Conservation (phyloP, 192 early-diverging fungal genomes). For the Mortierella alpina region DNA sequence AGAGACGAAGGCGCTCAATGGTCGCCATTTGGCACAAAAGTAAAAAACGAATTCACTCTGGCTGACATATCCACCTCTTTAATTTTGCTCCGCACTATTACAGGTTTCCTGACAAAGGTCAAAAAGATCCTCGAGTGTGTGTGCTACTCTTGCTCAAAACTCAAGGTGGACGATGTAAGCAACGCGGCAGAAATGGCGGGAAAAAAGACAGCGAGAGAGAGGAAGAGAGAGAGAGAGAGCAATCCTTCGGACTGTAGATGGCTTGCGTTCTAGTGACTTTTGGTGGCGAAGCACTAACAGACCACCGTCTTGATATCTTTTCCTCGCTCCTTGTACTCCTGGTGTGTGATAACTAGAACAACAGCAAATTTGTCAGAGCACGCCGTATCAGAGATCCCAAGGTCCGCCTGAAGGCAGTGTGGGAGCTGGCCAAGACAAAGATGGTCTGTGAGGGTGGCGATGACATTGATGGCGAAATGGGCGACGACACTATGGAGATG, state of each 20-base stretch:
- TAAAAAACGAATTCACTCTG: neutral
- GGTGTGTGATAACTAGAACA: conserved; percentile 56
- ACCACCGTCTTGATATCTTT: neutral
- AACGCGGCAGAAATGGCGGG: neutral
- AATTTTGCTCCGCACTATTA: neutral
- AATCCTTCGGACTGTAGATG: too few relatives aligned
- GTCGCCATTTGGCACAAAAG: neutral
- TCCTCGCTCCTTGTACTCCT: neutral
- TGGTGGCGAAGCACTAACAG: neutral
- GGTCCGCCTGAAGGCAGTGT: conserved; percentile 82
- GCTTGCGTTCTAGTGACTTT: too few relatives aligned
- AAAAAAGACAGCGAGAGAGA: too few relatives aligned
- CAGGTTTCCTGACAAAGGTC: conserved; percentile 91
- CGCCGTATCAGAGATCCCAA: conserved; percentile 76
- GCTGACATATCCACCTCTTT: neutral
- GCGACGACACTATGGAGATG: conserved; percentile 51
- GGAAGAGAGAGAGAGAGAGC: too few relatives aligned
- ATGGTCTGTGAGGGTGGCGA: conserved; percentile 85
- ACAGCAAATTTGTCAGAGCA: conserved; percentile 74
- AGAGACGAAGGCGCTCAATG: neutral
- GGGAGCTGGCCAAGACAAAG: conserved; percentile 87
- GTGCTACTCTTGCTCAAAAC: conserved; percentile 92
- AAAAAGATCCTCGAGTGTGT: conserved; percentile 99
- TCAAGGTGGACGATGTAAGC: conserved; percentile 86
- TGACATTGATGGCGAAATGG: conserved; percentile 68